Base-by-base conservation (phyloP, 805 yeast species). In the Saccharomycopsis sp. region DNA sequence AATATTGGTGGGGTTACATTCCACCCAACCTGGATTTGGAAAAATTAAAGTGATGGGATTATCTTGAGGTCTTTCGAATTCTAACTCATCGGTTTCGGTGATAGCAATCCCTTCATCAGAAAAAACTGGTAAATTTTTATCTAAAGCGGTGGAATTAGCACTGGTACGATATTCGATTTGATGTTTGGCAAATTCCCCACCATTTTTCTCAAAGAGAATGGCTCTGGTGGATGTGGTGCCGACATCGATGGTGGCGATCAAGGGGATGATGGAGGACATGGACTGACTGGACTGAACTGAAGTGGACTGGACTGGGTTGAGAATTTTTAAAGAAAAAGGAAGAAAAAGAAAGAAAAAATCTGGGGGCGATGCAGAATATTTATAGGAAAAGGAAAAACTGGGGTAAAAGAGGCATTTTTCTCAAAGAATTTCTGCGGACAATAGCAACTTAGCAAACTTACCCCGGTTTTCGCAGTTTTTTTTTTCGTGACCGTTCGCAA, bases 201-300 rank as follows among this genome's bases (percentile, higher is more conserved):
- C 95, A 31, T 66, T 64, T 48, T 70, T 70, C 52, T 75, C 67
- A 63, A 88, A 89, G 36, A 86, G 67, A 45, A 88, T 88, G 31
- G 83, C 88, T 52, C 97, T 70, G 18, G 95, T 83, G 17, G 95
- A 83, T 2, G 95, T 87, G 21, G 96, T 87, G 30, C 96, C 96
- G 36, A 79, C 84, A 59, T 86, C 96, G 32, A 86, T 76, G 41
- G 94, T 74, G 13, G 84, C 87, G 37, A 84, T 57, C 31, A 67
- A 50, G 1, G 72, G 72, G 31, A 53, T 37, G 15, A 28, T n/a
- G n/a, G n/a, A n/a, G n/a, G n/a, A n/a, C n/a, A n/a, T n/a, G n/a
- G n/a, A n/a, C n/a, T n/a, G n/a, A n/a, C n/a, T n/a, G n/a, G n/a
- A n/a, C n/a, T n/a, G n/a, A n/a, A n/a, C n/a, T n/a, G n/a, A n/a